Percentiles rank a stretch among this genome's conserved stretches.
These are phyloP conservation scores for Eimeria necatrix DNA, from an alignment of 169 alveolate species.

Conservation along the genomic window DNA sequence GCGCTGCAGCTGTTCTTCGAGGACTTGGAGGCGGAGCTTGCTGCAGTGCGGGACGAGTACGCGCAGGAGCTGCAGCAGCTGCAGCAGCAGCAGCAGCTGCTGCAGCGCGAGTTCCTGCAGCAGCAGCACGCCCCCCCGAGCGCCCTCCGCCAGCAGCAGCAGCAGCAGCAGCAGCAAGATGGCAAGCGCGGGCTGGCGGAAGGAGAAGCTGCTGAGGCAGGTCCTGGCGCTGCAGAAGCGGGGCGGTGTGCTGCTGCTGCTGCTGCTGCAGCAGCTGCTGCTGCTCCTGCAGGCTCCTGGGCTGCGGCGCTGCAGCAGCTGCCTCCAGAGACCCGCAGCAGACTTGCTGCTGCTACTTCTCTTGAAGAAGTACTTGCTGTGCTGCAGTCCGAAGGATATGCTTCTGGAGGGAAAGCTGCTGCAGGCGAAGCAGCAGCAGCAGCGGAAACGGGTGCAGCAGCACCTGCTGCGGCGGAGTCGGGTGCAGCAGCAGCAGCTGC, in stretches of 20 bases:
- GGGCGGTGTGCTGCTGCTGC: not conserved
- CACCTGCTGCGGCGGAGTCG: not conserved
- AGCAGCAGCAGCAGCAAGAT: not conserved
- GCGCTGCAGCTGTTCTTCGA: not conserved
- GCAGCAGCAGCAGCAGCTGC: conserved; percentile 47
- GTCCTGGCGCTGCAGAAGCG: not conserved
- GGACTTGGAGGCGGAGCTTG: not conserved
- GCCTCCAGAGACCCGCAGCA: not conserved
- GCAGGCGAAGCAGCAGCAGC: not conserved
- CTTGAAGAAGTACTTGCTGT: not conserved
- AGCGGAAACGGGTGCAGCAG: not conserved
- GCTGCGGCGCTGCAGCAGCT: not conserved
- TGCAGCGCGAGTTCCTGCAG: not conserved
- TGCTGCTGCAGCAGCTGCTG: not conserved
- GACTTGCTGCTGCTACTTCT: not conserved
- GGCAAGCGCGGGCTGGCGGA: not conserved
- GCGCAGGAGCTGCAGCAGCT: conserved; percentile 44
- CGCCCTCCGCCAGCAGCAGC: not conserved
- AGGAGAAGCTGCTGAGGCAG: not conserved
- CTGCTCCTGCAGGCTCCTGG: not conserved
- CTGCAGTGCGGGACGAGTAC: not conserved
- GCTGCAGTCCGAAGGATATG: not conserved
- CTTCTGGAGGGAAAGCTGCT: too few relatives aligned
- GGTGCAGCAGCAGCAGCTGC: too few relatives aligned
- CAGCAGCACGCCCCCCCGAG: not conserved